Evolutionary conservation across 768 basidiomycete genomes (phyloP).

Genomic region (Candolleomyces eurysporus): DNA sequence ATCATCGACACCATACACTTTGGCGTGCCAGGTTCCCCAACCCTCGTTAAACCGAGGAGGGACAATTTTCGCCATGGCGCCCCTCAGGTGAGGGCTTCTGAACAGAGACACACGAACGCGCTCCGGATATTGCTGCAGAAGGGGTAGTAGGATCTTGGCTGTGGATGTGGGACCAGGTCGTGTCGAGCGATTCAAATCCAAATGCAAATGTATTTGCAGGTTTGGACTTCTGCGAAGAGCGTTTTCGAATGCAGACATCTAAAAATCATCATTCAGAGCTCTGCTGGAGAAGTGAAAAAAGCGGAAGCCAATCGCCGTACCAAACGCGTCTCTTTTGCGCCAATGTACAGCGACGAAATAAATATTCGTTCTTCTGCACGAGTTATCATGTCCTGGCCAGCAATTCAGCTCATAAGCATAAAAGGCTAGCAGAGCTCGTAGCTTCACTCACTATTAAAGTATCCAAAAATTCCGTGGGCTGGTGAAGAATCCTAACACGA

Average conservation of each 20-base stretch:
- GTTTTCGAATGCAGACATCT: conserved; percentile 69
- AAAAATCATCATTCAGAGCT: background rate
- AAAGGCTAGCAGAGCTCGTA: background rate
- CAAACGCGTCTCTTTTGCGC: conserved; percentile 72
- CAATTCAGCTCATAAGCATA: background rate
- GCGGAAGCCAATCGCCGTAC: conserved; percentile 52
- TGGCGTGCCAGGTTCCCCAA: conserved; percentile 98
- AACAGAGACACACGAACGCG: conserved; percentile 81
- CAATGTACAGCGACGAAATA: conserved; percentile 89
- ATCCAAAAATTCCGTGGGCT: conserved; percentile 55
- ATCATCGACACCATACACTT: conserved; percentile 92
- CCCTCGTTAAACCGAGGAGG: conserved; percentile 97
- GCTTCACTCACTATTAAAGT: background rate
- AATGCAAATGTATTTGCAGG: conserved; percentile 67
- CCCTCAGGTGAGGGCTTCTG: conserved; percentile 81
- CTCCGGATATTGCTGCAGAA: conserved; percentile 67
- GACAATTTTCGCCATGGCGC: conserved; percentile 70
- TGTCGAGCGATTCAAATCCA: conserved; percentile 81
- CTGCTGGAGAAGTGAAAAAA: background rate
- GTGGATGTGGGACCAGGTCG: conserved; percentile 72
- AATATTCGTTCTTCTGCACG: conserved; percentile 81
- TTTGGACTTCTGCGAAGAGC: conserved; percentile 58
- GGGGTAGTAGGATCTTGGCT: conserved; percentile 64
- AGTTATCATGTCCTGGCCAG: conserved; percentile 64
- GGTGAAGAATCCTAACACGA: conserved; percentile 51